Evolutionary conservation across 1,284 basidiomycete genomes (phyloP).

Genomic region (Ustilago trichophora): DNA sequence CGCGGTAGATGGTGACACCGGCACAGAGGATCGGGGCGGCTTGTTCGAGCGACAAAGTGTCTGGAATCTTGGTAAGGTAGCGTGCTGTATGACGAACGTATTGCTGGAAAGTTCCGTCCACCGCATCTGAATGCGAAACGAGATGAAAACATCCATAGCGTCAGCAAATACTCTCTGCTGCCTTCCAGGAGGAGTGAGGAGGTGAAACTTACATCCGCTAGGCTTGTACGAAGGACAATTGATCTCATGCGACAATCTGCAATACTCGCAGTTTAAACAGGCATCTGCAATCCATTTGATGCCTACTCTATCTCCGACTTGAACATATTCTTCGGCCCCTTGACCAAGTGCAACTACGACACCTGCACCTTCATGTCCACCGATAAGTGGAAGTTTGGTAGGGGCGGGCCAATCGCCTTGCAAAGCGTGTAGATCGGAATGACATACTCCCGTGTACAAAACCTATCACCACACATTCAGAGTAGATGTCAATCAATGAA

Average conservation of each 20-base stretch:
- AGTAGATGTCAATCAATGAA: no score
- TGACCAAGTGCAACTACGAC: slow-evolving; percentile 79
- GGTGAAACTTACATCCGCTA: slow-evolving; percentile 67
- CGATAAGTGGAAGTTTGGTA: slow-evolving; percentile 78
- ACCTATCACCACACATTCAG: slow-evolving; percentile 10
- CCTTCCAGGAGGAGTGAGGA: no score
- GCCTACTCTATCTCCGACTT: slow-evolving; percentile 81
- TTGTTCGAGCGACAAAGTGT: slow-evolving; percentile 72
- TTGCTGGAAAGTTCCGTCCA: slow-evolving; percentile 84
- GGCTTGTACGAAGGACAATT: slow-evolving; percentile 56
- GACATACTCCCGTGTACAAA: slow-evolving; percentile 45
- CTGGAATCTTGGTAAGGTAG: slow-evolving; percentile 72
- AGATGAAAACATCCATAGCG: no score
- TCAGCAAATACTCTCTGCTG: no score
- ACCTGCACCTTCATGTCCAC: slow-evolving; percentile 79
- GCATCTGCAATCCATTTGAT: slow-evolving; percentile 75
- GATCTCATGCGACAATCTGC: slow-evolving; percentile 77
- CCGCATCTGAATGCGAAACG: no score
- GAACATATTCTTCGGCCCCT: slow-evolving; percentile 72
- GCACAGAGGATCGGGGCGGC: slow-evolving; percentile 83
- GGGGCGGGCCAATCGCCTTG: slow-evolving; percentile 63
- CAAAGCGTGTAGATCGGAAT: slow-evolving; percentile 50
- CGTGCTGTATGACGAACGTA: slow-evolving; percentile 73
- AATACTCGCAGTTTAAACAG: slow-evolving; percentile 78
- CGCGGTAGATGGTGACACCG: slow-evolving; percentile 85